Evolutionary conservation across 2,329 filamentous ascomycete genomes (phyloP), one percentile per base, ranked within the genome.

Genomic region (Albifimbria verrucaria): DNA sequence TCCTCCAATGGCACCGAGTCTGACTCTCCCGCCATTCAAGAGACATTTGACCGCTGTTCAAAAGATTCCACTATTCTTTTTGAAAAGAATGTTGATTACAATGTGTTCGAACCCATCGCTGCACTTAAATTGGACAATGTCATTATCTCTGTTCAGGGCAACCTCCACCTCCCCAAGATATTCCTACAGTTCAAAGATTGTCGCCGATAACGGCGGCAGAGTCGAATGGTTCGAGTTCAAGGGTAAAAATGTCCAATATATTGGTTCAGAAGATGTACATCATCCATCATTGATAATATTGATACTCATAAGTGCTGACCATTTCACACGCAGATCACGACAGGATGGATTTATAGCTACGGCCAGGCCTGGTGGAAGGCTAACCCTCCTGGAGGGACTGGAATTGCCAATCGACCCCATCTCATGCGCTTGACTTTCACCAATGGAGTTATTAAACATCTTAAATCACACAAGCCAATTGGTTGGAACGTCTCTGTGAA

Each of bases 401-500:
- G 42, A 17, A 17, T 45, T 45, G 17, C 42, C n/a, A 45, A 45
- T 21, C 6, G 42, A 21, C 42, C 42, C 20, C 42, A 45, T 17
- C 42, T 45, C n/a, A 45, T 45, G 42, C 42, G 42, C n/a, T 45
- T 45, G 42, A 45, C 42, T 7, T 45, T 45, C 22, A 45, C 42
- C 17, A 45, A 45, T 24, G 42, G 42, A 15, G 22, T 45, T 7
- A 45, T 45, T 21, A 45, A 45, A 21, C 42, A 45, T 17, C 42
- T 45, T 21, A 45, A 45, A 21, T 45, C 42, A 12, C 42, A 21
- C 42, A 45, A 45, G 42, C 42, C 42, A 18, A 45, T 45, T 45
- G 42, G 42, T 21, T 45, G 42, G 42, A 45, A 45, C 42, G 42
- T 45, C 22, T 45, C 42, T 7, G 42, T 45, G 17, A 45, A 45